phyloP scores from a whole-genome alignment of 257 asterid species.

The Marsdenia floribunda region DNA sequence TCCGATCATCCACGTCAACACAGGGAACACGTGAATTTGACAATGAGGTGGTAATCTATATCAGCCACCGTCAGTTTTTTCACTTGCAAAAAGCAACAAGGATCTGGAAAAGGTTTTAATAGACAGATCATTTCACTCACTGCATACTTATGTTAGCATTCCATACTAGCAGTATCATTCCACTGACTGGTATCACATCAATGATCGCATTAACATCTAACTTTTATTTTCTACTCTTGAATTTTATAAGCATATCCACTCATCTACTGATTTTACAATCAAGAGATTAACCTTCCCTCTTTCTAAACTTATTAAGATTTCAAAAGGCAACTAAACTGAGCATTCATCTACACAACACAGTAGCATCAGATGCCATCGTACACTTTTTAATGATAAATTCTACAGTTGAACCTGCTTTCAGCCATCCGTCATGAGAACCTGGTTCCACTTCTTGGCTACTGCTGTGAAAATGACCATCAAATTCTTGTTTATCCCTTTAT shows the following conservation, averaged over 20 bases:
- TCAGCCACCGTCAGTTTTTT: background rate
- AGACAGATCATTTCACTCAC: background rate
- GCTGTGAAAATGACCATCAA: conserved; percentile 90
- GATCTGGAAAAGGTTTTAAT: background rate
- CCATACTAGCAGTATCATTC: background rate
- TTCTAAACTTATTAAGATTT: background rate
- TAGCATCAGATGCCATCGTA: conserved; percentile 10
- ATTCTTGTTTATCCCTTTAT: conserved; percentile 89
- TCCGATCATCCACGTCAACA: conserved; percentile 81
- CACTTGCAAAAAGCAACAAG: background rate
- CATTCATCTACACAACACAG: background rate
- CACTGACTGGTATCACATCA: background rate
- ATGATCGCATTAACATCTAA: background rate
- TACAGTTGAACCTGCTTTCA: conserved; percentile 79
- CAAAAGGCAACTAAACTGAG: background rate
- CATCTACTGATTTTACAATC: background rate
- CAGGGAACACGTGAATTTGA: conserved; percentile 90
- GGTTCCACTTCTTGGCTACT: conserved; percentile 76
- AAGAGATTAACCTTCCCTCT: background rate
- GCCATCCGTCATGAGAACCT: conserved; percentile 70
- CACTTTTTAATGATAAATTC: conserved; percentile 14
- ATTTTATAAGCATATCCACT: background rate
- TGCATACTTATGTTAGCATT: background rate
- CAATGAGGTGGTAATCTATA: conserved; percentile 51
- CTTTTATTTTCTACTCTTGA: background rate